phyloP scores from a whole-genome alignment of 768 basidiomycete species.

The Boletus rufocinnamomeus region DNA sequence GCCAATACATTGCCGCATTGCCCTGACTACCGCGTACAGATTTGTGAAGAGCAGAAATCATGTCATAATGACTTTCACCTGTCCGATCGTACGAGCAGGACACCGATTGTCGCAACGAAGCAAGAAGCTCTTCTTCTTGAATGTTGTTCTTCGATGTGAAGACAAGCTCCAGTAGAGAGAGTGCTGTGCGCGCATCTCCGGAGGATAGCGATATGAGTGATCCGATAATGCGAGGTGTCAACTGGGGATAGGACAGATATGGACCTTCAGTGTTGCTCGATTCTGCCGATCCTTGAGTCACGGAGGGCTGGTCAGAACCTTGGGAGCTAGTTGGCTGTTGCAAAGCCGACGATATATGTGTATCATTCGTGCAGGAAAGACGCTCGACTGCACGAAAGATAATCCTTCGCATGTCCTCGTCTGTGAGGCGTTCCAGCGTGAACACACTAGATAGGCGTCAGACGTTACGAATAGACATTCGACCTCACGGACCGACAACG shows the following conservation, averaged over 20 bases:
- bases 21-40: conserved; percentile 76
- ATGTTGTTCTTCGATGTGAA: conserved; percentile 45
- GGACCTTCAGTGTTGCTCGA: conserved; percentile 16
- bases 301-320: conserved; percentile 19
- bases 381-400: conserved; percentile 54
- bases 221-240: conserved; percentile 49
- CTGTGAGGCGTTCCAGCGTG: conserved; percentile 65
- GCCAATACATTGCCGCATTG: conserved; percentile 83
- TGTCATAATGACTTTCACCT: conserved; percentile 76
- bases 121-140: conserved; percentile 52
- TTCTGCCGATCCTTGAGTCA: conserved; percentile 21
- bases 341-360: not conserved
- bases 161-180: conserved; percentile 75
- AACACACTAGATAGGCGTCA: conserved; percentile 59
- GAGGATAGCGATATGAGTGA: conserved; percentile 54
- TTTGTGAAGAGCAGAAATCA: conserved; percentile 86
- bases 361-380: conserved; percentile 25
- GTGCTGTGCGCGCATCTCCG: conserved; percentile 77
- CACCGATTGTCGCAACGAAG: conserved; percentile 60
- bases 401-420: conserved; percentile 59
- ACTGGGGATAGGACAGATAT: conserved; percentile 36
- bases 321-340: conserved; percentile 20
- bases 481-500: conserved; percentile 63
- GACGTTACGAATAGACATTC: not conserved
- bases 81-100: conserved; percentile 71